These are phyloP conservation scores for Cryphonectria carpinicola DNA, from an alignment of 2,329 filamentous ascomycete genomes.

Conservation along the genomic window DNA sequence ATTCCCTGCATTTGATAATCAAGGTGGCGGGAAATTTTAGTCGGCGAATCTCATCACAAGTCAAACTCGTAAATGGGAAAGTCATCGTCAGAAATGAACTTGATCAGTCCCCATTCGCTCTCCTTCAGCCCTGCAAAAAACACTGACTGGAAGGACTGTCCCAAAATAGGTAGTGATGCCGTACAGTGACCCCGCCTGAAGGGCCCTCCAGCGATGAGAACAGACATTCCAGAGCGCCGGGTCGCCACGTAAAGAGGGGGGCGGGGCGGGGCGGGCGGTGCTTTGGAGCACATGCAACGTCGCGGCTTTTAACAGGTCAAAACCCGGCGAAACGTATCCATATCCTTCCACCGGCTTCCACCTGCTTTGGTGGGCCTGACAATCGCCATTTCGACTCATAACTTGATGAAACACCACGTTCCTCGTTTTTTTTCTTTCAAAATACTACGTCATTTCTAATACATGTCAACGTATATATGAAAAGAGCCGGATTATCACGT, in stretches of 20 bases:
- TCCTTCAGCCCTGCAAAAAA: not conserved
- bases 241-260: not conserved
- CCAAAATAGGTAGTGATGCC: not conserved
- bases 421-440: not conserved
- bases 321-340: not conserved
- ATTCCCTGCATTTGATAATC: not conserved
- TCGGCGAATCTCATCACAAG: too few species aligned
- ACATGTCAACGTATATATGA: not conserved
- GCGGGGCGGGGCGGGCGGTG: not conserved
- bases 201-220: not conserved
- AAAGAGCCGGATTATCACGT: not conserved
- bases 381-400: not conserved
- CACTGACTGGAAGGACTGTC: not conserved
- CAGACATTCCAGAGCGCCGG: constrained; percentile 2
- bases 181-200: not conserved
- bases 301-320: constrained; percentile 1
- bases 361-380: not conserved
- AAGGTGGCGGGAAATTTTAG: not conserved
- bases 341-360: constrained; percentile 4
- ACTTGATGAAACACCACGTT: not conserved
- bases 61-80: too few species aligned
- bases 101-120: not conserved
- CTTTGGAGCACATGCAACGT: constrained; percentile 2
- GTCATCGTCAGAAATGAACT: not conserved
- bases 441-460: not conserved